Base-by-base conservation (phyloP, 768 basidiomycete species). In the Panaeolus papilionaceus region DNA sequence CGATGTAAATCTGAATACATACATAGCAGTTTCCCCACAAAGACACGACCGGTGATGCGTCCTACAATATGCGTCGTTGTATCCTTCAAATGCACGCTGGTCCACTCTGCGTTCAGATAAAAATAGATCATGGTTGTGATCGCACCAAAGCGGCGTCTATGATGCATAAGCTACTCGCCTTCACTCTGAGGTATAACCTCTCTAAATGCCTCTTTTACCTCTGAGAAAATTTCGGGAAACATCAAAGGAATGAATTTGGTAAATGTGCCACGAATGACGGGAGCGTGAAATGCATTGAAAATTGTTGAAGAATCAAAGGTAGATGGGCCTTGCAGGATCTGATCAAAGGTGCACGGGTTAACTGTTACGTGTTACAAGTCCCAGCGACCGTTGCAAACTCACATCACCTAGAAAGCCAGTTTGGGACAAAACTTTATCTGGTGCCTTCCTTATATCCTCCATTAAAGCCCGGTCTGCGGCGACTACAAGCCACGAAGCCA, bases 11-110 rank as follows among this genome's bases (percentile, higher is more conserved):
- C 3, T 42, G 12, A 64, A 54, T 20, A 68, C 80, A 61, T 66
- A 85, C 86, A 87, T 1, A 84, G 61, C 1, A 85, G 84, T 38
- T 80, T 73, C 0, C 86, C 88, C 6, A 88, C 82, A 65, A 88
- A 84, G 0, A 80, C 58, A 18, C 87, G 80, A 68, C 84, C 85
- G 54, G 74, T 82, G 3, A 77, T 72, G 42, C 84, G 79, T 39
- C 79, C 76, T 11, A 87, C 72, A 14, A 87, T 72, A 26, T 76
- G 67, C 66, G 72, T 77, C 5, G 79, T 69, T 0, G 66, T 70
- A 0, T 75, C 69, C 8, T 77, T 38, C 1, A 70, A 75, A 0
- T 74, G 71, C 7, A 84, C 62, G 1, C 69, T 69, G 9, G 73
- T 73, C 85, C 85, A 86, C 18, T 82, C 84, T 84, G 37, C 65